Conservation (phyloP, 176 grass and related monocot genomes). For the Calamus simplicifolius region DNA sequence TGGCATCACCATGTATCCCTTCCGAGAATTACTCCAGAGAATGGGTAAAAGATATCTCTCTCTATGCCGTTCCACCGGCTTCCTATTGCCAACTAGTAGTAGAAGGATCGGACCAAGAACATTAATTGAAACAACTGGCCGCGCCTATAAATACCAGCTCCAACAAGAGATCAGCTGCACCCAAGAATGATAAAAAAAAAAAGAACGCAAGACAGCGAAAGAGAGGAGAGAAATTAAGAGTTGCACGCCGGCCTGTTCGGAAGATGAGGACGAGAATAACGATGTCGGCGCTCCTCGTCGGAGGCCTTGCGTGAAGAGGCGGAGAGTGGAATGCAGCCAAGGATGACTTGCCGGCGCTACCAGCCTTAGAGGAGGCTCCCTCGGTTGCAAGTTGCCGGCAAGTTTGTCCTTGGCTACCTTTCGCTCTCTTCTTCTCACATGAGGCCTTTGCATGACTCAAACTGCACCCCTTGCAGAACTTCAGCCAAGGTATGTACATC, state of each 20-base stretch:
- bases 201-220: not conserved
- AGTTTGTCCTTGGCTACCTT: constrained; percentile 25
- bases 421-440: constrained; percentile 16
- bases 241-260: not conserved
- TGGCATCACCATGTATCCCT: not conserved
- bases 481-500: too few species aligned
- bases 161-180: not conserved
- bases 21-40: not conserved
- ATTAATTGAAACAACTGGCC: not conserved
- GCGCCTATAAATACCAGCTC: constrained; percentile 10
- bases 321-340: constrained; percentile 20
- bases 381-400: not conserved
- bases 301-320: constrained; percentile 7
- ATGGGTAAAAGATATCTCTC: not conserved
- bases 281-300: not conserved
- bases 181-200: not conserved
- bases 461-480: too few species aligned
- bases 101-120: not conserved
- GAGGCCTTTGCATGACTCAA: constrained; percentile 3
- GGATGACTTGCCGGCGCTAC: constrained; percentile 17
- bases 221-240: too few species aligned
- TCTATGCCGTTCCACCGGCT: not conserved
- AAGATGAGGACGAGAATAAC: not conserved
- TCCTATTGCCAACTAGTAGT: not conserved
- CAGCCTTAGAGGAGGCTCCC: not conserved